Evolutionary conservation across 2,329 filamentous ascomycete genomes (phyloP).

Genomic region (Coleophoma eucalyptorum): DNA sequence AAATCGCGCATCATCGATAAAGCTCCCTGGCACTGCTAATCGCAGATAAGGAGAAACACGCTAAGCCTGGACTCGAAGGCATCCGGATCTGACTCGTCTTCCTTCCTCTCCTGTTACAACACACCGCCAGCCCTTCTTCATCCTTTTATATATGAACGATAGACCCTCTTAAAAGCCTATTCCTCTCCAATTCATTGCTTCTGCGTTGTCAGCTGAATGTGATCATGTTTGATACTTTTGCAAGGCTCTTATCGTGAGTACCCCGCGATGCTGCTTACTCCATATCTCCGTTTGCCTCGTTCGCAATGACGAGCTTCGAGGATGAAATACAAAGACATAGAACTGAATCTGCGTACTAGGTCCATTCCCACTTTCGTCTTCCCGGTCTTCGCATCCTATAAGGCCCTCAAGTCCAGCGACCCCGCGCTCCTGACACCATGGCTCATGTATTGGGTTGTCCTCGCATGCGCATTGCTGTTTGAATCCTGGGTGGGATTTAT

Average conservation of each 20-base stretch:
- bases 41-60: background rate
- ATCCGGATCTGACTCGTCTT: background rate
- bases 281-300: background rate
- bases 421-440: slow-evolving; percentile 89
- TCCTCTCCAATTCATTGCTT: background rate
- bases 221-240: slow-evolving; percentile 72
- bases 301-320: background rate
- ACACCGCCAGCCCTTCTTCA: background rate
- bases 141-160: background rate
- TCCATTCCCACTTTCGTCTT: slow-evolving; percentile 88
- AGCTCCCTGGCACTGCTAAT: background rate
- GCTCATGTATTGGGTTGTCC: slow-evolving; percentile 98
- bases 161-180: background rate
- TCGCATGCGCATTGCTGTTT: slow-evolving; percentile 74
- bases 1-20: background rate
- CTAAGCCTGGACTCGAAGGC: background rate
- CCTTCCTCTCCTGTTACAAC: background rate
- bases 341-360: slow-evolving; percentile 41
- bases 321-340: background rate
- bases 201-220: background rate
- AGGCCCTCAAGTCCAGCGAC: slow-evolving; percentile 90
- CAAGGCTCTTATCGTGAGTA: slow-evolving; percentile 74
- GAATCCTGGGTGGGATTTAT: slow-evolving; percentile 90
- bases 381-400: slow-evolving; percentile 95
- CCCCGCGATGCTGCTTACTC: slow-evolving; percentile 15